These are phyloP conservation scores for Oryza rufipogon DNA, from an alignment of 176 grass and related monocot species.

Conservation along the genomic window DNA sequence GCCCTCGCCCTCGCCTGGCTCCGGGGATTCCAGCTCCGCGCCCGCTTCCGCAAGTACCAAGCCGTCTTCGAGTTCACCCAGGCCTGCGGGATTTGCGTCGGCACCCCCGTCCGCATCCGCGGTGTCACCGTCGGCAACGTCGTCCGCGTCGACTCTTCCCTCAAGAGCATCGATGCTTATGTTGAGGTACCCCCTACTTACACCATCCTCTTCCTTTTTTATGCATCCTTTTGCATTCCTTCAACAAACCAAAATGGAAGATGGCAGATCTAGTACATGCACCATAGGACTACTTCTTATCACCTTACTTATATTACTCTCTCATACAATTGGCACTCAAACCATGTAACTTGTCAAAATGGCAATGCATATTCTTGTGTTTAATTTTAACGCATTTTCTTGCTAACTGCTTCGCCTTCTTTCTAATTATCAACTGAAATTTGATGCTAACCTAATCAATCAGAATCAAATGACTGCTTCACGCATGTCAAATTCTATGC, in stretches of 20 bases:
- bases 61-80: slow-evolving; percentile 88
- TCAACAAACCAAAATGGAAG: background rate
- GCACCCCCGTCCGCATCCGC: slow-evolving; percentile 87
- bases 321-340: background rate
- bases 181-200: slow-evolving; percentile 58
- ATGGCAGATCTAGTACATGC: background rate
- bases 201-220: background rate
- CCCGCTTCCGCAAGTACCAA: slow-evolving; percentile 77
- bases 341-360: background rate
- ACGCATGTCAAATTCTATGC: too few species aligned
- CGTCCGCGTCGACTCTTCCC: slow-evolving; percentile 80
- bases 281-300: background rate
- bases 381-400: background rate
- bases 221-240: too few species aligned
- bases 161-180: slow-evolving; percentile 80
- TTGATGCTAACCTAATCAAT: background rate
- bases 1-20: slow-evolving; percentile 87
- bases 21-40: slow-evolving; percentile 74
- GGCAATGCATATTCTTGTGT: background rate
- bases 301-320: background rate
- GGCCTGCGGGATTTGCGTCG: slow-evolving; percentile 92
- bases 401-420: background rate
- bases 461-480: background rate
- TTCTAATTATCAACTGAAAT: background rate
- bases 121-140: slow-evolving; percentile 91